These are phyloP conservation scores for Colletotrichum spaethianum DNA, from an alignment of 2,329 filamentous ascomycete species.

Conservation along the genomic window DNA sequence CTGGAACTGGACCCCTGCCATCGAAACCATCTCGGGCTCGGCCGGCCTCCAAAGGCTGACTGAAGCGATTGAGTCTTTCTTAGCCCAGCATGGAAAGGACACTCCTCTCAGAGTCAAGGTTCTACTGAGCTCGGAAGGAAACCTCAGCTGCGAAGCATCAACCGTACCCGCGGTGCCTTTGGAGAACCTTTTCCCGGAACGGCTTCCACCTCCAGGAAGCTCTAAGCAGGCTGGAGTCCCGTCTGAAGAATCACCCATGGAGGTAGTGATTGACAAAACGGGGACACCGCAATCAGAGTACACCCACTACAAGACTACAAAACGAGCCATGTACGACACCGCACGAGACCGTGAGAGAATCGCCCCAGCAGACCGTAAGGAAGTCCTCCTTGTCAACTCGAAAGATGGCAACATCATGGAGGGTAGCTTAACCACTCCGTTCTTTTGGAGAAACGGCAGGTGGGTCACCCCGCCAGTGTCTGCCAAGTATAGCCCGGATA, in stretches of 20 bases:
- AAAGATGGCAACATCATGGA: constrained; percentile 81
- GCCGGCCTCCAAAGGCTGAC: constrained; percentile 60
- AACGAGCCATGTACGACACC: constrained; percentile 78
- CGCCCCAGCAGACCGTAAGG: constrained; percentile 64
- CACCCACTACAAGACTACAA: constrained; percentile 90
- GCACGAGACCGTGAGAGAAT: constrained; percentile 76
- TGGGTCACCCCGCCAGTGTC: constrained; percentile 88
- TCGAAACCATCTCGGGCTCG: constrained; percentile 60
- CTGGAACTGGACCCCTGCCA: constrained; percentile 67
- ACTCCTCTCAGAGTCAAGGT: constrained; percentile 67
- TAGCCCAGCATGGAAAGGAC: constrained; percentile 48
- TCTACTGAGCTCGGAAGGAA: constrained; percentile 65
- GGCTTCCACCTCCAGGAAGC: constrained; percentile 63
- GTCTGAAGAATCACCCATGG: constrained; percentile 52
- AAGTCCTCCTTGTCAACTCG: constrained; percentile 82
- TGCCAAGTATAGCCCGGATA: constrained; percentile 49
- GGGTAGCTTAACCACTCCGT: constrained; percentile 85
- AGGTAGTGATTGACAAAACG: constrained; percentile 61
- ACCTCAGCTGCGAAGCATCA: constrained; percentile 54
- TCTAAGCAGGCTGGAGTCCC: constrained; percentile 46
- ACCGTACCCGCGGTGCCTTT: constrained; percentile 54
- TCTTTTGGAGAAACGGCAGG: constrained; percentile 78
- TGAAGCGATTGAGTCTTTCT: constrained; percentile 49
- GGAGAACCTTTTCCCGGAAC: constrained; percentile 70
- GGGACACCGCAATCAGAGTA: constrained; percentile 69